phyloP scores from a whole-genome alignment of 2,329 filamentous ascomycete genomes.

The Pseudogymnoascus sp. region DNA sequence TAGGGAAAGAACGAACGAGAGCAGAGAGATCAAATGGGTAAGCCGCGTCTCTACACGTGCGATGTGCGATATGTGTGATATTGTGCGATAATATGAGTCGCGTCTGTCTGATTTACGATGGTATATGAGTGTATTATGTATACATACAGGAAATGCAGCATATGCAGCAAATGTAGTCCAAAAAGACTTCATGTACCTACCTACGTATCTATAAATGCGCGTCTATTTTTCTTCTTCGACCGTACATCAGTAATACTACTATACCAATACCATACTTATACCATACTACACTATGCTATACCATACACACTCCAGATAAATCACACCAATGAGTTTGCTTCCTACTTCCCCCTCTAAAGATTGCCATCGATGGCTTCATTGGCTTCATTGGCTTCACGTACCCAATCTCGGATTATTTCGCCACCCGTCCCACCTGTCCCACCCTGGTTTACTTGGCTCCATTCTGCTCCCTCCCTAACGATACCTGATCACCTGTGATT shows the following conservation, averaged over 20 bases:
- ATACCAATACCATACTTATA: background rate
- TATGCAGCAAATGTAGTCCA: background rate
- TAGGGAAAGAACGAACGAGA: background rate
- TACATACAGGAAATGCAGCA: background rate
- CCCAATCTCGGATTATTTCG: constrained; percentile 2
- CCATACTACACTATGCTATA: background rate
- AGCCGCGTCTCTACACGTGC: background rate
- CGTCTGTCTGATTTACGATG: background rate
- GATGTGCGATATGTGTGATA: background rate
- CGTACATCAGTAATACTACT: background rate
- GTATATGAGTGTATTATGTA: background rate
- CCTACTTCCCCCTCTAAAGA: background rate
- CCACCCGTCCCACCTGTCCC: constrained; percentile 3
- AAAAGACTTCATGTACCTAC: background rate
- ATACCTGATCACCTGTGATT: background rate
- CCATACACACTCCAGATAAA: background rate
- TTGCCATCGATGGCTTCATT: background rate
- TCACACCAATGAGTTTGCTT: background rate
- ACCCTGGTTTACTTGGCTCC: background rate
- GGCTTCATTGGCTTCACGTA: background rate
- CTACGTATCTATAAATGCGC: background rate
- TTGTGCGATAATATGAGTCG: background rate
- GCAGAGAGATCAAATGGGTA: background rate
- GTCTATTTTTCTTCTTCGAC: background rate
- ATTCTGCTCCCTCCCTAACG: background rate